Conservation (phyloP, 768 basidiomycete species). For the Naganishia onofrii region DNA sequence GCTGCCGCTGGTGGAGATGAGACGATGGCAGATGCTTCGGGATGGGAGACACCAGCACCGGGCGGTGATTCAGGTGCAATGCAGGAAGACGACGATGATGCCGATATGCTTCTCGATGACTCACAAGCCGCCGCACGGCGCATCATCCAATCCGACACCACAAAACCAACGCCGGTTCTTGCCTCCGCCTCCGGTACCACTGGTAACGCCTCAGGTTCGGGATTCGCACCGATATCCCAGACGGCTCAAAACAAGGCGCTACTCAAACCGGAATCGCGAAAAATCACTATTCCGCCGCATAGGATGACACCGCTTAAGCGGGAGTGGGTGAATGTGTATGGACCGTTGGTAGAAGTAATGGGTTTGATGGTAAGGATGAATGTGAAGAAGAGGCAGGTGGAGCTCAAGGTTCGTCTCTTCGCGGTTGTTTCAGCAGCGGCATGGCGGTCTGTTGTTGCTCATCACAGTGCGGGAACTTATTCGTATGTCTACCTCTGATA, state of each 20-base stretch:
- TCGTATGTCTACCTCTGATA: slow-evolving; percentile 29
- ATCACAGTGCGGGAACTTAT: neutral
- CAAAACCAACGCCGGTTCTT: slow-evolving; percentile 14
- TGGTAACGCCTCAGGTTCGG: slow-evolving; percentile 12
- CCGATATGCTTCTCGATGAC: slow-evolving; percentile 63
- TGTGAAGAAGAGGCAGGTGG: slow-evolving; percentile 78
- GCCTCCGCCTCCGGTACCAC: neutral
- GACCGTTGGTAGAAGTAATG: slow-evolving; percentile 89
- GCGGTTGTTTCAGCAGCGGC: neutral
- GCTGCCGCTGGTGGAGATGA: slow-evolving; percentile 16
- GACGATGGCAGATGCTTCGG: slow-evolving; percentile 21
- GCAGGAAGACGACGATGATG: slow-evolving; percentile 39
- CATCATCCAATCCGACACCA: slow-evolving; percentile 19
- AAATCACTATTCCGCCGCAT: slow-evolving; percentile 90
- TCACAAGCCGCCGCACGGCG: slow-evolving; percentile 33
- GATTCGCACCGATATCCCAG: slow-evolving; percentile 27
- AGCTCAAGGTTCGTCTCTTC: slow-evolving; percentile 71
- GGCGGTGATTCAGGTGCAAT: slow-evolving; percentile 1
- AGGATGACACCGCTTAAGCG: slow-evolving; percentile 95
- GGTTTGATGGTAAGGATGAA: slow-evolving; percentile 98
- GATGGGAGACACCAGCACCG: slow-evolving; percentile 17
- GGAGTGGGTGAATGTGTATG: slow-evolving; percentile 93
- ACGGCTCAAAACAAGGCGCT: slow-evolving; percentile 35
- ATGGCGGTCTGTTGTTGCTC: neutral
- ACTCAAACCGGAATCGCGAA: slow-evolving; percentile 77